Evolutionary conservation across 2,329 filamentous ascomycete species (phyloP).

Genomic region (Pseudogymnoascus pannorum): DNA sequence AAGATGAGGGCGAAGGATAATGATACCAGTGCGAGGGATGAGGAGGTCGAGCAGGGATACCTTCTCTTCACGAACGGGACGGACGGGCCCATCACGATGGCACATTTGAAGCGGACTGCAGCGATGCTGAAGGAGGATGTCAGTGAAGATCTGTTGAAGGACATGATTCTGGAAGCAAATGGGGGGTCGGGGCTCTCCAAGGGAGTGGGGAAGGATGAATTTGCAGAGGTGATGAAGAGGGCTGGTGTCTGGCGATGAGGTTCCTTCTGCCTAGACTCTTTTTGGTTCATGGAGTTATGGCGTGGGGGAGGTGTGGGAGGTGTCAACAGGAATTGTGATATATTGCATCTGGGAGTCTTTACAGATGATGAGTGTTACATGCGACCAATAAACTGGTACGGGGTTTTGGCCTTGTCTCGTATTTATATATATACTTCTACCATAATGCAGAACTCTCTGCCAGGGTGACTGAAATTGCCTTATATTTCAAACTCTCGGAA

Average conservation of each 20-base stretch:
- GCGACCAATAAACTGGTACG: neutral
- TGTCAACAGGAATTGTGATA: neutral
- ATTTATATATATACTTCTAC: slow-evolving; percentile 8
- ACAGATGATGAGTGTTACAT: slow-evolving; percentile 6
- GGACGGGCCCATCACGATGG: slow-evolving; percentile 65
- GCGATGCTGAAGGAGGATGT: slow-evolving; percentile 77
- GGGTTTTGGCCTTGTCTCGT: neutral
- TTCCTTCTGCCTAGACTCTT: neutral
- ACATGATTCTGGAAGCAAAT: slow-evolving; percentile 95
- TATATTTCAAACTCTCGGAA: neutral
- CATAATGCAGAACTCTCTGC: neutral
- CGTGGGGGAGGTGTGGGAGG: neutral
- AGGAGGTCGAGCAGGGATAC: slow-evolving; percentile 77
- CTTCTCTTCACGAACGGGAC: slow-evolving; percentile 62
- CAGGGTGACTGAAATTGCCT: neutral
- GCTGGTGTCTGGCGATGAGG: slow-evolving; percentile 26
- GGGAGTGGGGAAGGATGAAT: slow-evolving; percentile 59
- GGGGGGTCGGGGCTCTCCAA: slow-evolving; percentile 63
- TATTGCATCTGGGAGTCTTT: slow-evolving; percentile 4
- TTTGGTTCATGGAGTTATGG: slow-evolving; percentile 8
- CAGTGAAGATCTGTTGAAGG: slow-evolving; percentile 71
- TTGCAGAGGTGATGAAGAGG: slow-evolving; percentile 27
- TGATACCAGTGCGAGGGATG: slow-evolving; percentile 46
- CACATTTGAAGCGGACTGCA: slow-evolving; percentile 71
- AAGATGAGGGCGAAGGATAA: slow-evolving; percentile 61